These are phyloP conservation scores for Eucalyptus paniculata DNA, from an alignment of 345 rosid genomes.

Conservation along the genomic window DNA sequence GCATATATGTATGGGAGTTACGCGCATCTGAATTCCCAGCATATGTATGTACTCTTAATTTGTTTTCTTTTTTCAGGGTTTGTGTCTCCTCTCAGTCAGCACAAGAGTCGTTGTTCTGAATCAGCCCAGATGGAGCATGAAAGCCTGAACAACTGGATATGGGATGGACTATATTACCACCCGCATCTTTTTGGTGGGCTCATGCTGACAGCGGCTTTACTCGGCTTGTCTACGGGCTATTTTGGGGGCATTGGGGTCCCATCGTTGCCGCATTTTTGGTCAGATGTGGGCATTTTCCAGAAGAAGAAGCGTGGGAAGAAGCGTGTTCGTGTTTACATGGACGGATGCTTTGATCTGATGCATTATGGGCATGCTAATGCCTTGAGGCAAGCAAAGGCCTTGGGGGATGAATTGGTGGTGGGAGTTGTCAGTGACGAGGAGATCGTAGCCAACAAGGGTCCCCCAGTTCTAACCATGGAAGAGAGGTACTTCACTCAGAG, in stretches of 20 bases:
- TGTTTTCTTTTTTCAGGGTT: constrained; percentile 3
- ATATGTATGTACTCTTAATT: background rate
- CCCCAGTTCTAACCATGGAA: constrained; percentile 81
- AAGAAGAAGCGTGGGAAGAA: constrained; percentile 31
- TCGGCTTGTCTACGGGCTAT: constrained; percentile 51
- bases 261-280: constrained; percentile 18
- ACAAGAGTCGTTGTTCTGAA: background rate
- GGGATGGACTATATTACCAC: constrained; percentile 47
- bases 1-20: background rate
- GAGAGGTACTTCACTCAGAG: constrained; percentile 42
- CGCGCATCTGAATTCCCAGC: background rate
- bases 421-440: constrained; percentile 94
- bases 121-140: constrained; percentile 30
- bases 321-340: constrained; percentile 87
- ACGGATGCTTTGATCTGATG: constrained; percentile 97
- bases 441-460: constrained; percentile 87
- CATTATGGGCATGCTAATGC: constrained; percentile 97
- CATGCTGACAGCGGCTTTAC: constrained; percentile 53
- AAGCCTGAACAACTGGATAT: constrained; percentile 32
- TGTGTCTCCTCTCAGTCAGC: constrained; percentile 15
- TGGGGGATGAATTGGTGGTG: constrained; percentile 88
- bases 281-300: constrained; percentile 25
- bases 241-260: constrained; percentile 46
- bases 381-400: constrained; percentile 75
- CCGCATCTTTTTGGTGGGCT: constrained; percentile 57